Evolutionary conservation across 306 rosid genomes (phyloP).

Genomic region (Cyamopsis tetragonoloba): DNA sequence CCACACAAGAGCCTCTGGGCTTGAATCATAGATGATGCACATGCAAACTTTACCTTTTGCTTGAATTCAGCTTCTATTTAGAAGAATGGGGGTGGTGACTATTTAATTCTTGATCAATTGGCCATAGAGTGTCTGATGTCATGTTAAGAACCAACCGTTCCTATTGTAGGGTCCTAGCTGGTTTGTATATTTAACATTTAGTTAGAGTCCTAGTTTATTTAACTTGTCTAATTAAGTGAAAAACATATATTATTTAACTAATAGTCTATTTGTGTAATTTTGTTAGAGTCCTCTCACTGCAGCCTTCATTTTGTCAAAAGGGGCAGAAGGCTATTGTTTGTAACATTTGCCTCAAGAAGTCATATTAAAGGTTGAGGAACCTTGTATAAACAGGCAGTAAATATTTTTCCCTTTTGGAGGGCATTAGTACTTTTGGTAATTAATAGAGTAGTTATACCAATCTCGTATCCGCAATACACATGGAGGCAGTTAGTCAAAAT

Average conservation of each 20-base stretch:
- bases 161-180: not conserved
- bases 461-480: not conserved
- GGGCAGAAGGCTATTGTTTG: too few relatives aligned
- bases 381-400: too few relatives aligned
- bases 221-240: conserved; percentile 2
- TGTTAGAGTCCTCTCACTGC: too few relatives aligned
- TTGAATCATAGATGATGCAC: not conserved
- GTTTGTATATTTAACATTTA: not conserved
- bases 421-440: not conserved
- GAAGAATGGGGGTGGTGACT: not conserved
- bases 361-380: too few relatives aligned
- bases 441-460: not conserved
- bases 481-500: not conserved
- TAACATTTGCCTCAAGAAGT: too few relatives aligned
- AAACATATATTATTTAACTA: conserved; percentile 6
- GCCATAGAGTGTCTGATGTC: not conserved
- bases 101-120: not conserved
- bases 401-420: not conserved
- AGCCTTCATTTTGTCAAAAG: too few relatives aligned
- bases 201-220: not conserved
- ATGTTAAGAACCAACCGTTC: not conserved
- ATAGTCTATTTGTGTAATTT: too few relatives aligned
- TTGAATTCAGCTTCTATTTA: conserved; percentile 9
- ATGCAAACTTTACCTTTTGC: not conserved
- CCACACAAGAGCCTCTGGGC: not conserved